Conservation (phyloP, 495 filamentous ascomycete genomes). For the Lasiosphaeriaceae sp. region DNA sequence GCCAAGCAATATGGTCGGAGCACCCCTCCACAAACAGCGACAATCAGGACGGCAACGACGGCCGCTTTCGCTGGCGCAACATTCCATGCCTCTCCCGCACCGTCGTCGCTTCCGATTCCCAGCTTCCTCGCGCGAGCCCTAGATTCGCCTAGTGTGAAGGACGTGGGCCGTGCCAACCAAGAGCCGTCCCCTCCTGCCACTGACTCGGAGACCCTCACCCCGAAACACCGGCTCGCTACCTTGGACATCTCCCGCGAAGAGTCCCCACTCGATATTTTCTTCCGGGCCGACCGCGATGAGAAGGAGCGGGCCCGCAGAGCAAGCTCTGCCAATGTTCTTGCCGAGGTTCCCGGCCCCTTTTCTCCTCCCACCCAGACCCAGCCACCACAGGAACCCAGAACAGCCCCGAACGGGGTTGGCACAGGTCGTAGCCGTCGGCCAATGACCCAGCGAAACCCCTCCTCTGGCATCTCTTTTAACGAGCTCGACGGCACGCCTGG, state of each 20-base stretch:
- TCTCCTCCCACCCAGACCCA: constrained; percentile 30
- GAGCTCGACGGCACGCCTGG: constrained; percentile 60
- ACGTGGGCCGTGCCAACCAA: constrained; percentile 24
- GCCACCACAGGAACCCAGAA: constrained; percentile 34
- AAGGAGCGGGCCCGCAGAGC: constrained; percentile 56
- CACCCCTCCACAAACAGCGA: constrained; percentile 36
- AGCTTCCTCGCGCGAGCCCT: constrained; percentile 85
- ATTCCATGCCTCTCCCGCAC: constrained; percentile 92
- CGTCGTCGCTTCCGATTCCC: constrained; percentile 88
- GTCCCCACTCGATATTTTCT: constrained; percentile 83
- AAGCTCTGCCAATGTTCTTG: constrained; percentile 36
- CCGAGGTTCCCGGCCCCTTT: constrained; percentile 25
- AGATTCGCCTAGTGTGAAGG: constrained; percentile 47
- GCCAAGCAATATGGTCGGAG: constrained; percentile 29
- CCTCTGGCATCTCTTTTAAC: constrained; percentile 57
- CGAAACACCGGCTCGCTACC: constrained; percentile 23
- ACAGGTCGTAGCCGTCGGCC: constrained; percentile 24
- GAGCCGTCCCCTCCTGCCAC: constrained; percentile 37
- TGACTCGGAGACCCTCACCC: constrained; percentile 42
- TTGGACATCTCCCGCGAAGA: constrained; percentile 44
- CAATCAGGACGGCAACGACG: constrained; percentile 37
- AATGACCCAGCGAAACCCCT: constrained; percentile 28
- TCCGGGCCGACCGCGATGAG: constrained; percentile 77
- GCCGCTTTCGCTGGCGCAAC: constrained; percentile 86
- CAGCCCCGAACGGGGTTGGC: constrained; percentile 25